These are phyloP conservation scores for Urtica urens DNA, from an alignment of 306 rosid genomes.

Conservation along the genomic window DNA sequence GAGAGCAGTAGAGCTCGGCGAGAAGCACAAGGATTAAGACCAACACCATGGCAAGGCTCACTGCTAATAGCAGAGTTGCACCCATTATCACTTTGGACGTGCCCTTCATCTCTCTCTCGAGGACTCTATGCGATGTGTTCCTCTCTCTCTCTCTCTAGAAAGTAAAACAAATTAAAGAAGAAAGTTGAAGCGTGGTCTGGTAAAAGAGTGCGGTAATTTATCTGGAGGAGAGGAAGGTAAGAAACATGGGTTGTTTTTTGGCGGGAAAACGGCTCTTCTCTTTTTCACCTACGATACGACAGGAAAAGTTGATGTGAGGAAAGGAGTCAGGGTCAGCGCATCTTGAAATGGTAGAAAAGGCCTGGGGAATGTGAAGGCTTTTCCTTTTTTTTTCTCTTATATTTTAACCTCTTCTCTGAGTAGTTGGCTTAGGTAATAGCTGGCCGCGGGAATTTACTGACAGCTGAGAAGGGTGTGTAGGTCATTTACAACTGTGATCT, in stretches of 20 bases:
- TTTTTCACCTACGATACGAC: conserved; percentile 14
- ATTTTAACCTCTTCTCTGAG: neutral
- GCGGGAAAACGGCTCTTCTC: conserved; percentile 43
- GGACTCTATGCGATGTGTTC: conserved; percentile 5
- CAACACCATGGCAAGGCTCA: conserved; percentile 65
- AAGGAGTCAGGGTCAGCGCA: conserved; percentile 12
- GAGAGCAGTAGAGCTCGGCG: conserved; percentile 90
- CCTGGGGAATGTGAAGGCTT: conserved; percentile 41
- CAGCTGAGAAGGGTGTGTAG: conserved; percentile 25
- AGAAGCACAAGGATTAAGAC: conserved; percentile 70
- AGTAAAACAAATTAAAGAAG: too few relatives aligned
- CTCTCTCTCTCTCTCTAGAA: conserved; percentile 1
- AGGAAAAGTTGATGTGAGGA: neutral
- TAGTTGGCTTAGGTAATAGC: too few relatives aligned
- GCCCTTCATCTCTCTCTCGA: conserved; percentile 54
- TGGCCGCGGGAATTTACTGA: conserved; percentile 9
- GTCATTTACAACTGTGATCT: conserved; percentile 9
- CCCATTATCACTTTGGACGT: conserved; percentile 83
- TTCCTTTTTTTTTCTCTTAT: conserved; percentile 12
- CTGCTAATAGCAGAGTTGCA: conserved; percentile 75
- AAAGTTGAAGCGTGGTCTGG: conserved; percentile 14
- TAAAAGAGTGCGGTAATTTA: conserved; percentile 17
- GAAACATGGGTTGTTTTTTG: conserved; percentile 17
- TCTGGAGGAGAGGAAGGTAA: conserved; percentile 9
- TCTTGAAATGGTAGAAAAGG: conserved; percentile 23